Base-by-base conservation (phyloP, 106 monocot species). In the Platanthera zijinensis region DNA sequence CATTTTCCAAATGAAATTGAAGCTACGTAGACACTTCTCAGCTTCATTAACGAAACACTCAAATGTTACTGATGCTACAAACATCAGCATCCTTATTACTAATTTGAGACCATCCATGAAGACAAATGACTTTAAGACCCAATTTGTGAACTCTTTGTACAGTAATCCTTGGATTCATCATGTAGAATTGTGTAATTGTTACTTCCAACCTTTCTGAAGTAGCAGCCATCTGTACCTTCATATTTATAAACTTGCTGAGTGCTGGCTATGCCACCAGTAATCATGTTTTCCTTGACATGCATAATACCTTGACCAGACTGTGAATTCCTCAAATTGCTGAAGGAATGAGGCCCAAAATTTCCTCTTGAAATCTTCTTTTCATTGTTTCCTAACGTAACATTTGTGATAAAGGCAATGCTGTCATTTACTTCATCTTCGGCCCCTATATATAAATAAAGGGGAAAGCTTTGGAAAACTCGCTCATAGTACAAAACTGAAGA, bases 191-290 rank as follows among this genome's bases (percentile, higher is more conserved):
- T 94, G 77, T 99, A 92, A 76, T 92, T 96, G 9, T 73, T 77
- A 68, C 92, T 90, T 59, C 92, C 90, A 32, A 95, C 95, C 77
- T 92, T 87, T 79, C 95, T 92, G 17, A 87, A 96, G 71, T 92
- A 94, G 73, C 97, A 99, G n/a, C 91, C 97, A 74, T 87, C 89
- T 1, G 82, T 99, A 52, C 94, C 78, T 73, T 86, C 85, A 67
- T 89, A 99, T 53, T 50, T 88, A 66, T 91, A 94, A 62, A 74
- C 75, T 72, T 99, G 89, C 71, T 86, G 81, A 53, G 89, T 94
- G 11, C 56, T 81, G 49, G 80, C 93, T 5, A 87, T 12, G 19
- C 89, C 87, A 39, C 84, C 71, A 2, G 50, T 51, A 10, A 93
- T 89, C 73, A 94, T 50, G 61, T 89, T 80, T 74, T 84, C 91